Conservation (phyloP, 306 rosid genomes). For the Cyamopsis tetragonoloba region DNA sequence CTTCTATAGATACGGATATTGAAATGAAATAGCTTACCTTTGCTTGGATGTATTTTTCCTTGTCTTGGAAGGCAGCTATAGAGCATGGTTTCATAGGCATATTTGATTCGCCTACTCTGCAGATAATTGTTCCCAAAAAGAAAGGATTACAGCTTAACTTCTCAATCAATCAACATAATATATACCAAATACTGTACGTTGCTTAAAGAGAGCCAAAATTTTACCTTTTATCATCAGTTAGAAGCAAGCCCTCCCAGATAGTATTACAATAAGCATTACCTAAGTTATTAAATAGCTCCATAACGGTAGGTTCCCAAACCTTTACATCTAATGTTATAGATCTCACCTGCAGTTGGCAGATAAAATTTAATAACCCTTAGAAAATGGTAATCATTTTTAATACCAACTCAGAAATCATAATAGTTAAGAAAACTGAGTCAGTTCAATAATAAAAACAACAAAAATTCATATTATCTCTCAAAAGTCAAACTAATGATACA, state of each 20-base stretch:
- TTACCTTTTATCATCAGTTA: slow-evolving; percentile 55
- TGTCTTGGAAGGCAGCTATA: slow-evolving; percentile 51
- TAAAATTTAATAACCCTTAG: slow-evolving; percentile 19
- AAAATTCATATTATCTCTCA: neutral
- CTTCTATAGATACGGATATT: neutral
- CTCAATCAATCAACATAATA: neutral
- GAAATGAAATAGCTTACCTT: slow-evolving; percentile 49
- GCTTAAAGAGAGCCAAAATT: slow-evolving; percentile 12
- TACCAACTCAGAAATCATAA: neutral
- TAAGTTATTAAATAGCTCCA: slow-evolving; percentile 77
- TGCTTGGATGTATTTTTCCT: slow-evolving; percentile 88
- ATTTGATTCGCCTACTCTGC: slow-evolving; percentile 52
- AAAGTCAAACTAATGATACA: neutral
- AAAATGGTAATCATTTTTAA: neutral
- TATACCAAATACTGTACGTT: neutral
- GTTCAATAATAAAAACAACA: slow-evolving; percentile 2
- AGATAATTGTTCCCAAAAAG: slow-evolving; percentile 21
- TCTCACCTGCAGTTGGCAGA: slow-evolving; percentile 76
- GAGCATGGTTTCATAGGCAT: slow-evolving; percentile 61
- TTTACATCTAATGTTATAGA: slow-evolving; percentile 83
- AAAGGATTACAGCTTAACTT: slow-evolving; percentile 10
- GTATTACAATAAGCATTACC: slow-evolving; percentile 89
- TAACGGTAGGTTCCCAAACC: slow-evolving; percentile 86
- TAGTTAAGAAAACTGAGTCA: neutral
- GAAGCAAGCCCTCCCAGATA: slow-evolving; percentile 84